Conservation (phyloP, 2,329 filamentous ascomycete species). For the Paracamarosporium sp. region DNA sequence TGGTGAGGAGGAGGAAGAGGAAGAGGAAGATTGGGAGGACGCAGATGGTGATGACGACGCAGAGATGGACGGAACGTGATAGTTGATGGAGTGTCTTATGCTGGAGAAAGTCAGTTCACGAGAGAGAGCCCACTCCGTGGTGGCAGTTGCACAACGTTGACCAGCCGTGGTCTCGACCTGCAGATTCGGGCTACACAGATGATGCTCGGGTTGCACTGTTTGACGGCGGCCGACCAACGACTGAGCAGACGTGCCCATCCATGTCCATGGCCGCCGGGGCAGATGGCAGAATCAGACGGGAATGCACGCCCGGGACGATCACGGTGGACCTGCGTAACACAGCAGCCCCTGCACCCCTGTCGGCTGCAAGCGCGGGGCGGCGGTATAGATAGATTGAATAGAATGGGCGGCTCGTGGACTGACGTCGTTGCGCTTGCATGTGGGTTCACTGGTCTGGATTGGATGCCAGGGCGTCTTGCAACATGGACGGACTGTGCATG, state of each 20-base stretch:
- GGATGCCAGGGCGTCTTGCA: background rate
- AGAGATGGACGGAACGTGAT: slow-evolving; percentile 49
- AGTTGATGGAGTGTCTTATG: background rate
- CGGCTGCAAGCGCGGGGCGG: background rate
- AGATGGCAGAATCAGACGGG: background rate
- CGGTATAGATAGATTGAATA: background rate
- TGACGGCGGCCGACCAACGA: background rate
- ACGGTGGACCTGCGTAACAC: background rate
- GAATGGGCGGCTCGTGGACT: slow-evolving; percentile 16
- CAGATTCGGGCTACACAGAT: background rate
- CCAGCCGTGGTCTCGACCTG: background rate
- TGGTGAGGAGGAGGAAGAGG: slow-evolving; percentile 51
- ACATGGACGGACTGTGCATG: background rate
- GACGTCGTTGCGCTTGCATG: background rate
- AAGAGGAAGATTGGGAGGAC: slow-evolving; percentile 50
- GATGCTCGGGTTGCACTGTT: background rate
- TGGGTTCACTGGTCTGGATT: background rate
- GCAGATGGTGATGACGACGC: slow-evolving; percentile 40
- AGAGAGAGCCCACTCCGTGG: background rate
- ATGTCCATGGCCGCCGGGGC: background rate
- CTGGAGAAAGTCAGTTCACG: background rate
- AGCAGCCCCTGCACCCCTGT: slow-evolving; percentile 8
- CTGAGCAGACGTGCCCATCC: background rate
- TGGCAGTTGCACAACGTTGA: slow-evolving; percentile 2
- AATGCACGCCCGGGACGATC: background rate